Evolutionary conservation across 257 asterid genomes (phyloP).

Genomic region (Nicotiana tomentosiformis): DNA sequence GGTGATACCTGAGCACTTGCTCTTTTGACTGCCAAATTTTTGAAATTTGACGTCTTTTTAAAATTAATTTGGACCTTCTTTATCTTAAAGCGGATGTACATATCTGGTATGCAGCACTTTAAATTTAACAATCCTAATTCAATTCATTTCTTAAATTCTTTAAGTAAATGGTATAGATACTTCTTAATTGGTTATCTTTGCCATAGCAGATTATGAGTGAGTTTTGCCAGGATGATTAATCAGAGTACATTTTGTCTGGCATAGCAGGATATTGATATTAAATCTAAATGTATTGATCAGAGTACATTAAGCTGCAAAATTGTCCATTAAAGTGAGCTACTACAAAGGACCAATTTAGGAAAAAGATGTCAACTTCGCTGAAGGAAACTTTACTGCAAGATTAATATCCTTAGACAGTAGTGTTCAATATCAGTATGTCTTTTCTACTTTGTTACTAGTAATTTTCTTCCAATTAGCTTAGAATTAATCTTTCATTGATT

Average conservation of each 20-base stretch:
- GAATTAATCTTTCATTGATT: no score
- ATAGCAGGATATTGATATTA: background rate
- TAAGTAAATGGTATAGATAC: background rate
- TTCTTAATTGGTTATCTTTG: background rate
- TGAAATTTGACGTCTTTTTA: background rate
- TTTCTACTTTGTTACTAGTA: no score
- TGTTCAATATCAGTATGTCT: no score
- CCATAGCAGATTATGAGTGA: background rate
- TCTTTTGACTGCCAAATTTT: background rate
- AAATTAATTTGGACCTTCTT: background rate
- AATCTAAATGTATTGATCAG: background rate
- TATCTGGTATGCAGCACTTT: background rate
- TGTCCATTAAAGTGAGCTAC: no score
- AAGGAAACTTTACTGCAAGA: no score
- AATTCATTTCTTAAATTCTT: background rate
- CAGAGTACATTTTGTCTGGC: background rate
- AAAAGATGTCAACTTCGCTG: no score
- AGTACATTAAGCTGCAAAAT: no score
- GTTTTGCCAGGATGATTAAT: background rate
- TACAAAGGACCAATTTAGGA: no score
- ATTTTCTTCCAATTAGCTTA: no score
- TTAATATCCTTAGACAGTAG: no score
- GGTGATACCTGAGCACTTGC: background rate
- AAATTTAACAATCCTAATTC: background rate
- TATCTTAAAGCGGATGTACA: conserved; percentile 12